Percentiles rank a stretch among this genome's conserved stretches.
Conservation (phyloP, 2,329 filamentous ascomycete species). For the Seiridium unicorne region DNA sequence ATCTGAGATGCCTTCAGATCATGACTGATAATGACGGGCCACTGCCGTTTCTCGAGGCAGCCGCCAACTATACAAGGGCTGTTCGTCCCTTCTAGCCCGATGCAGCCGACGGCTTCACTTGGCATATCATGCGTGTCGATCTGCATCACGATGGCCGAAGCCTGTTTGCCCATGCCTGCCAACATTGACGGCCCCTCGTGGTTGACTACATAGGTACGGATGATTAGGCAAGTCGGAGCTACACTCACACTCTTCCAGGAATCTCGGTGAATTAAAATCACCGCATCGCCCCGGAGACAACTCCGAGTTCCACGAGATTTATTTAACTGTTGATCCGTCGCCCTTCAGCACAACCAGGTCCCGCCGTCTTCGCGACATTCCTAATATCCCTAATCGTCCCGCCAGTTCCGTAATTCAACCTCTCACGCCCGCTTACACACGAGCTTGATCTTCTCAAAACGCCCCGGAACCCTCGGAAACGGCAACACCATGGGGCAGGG, state of each 20-base stretch:
- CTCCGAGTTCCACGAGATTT: no score
- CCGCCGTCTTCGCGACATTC: no score
- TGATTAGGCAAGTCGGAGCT: background rate
- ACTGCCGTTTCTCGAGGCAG: background rate
- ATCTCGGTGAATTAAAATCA: no score
- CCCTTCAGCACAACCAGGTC: no score
- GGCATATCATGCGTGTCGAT: background rate
- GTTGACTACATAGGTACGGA: background rate
- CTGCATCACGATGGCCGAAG: background rate
- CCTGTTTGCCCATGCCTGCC: background rate
- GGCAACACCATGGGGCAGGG: conserved; percentile 39
- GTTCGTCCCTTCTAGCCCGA: no score
- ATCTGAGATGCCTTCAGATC: no score
- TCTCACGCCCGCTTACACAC: background rate
- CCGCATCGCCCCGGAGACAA: no score
- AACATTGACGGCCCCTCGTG: background rate
- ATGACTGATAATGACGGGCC: background rate
- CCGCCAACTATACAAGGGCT: no score
- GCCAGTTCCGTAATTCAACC: background rate
- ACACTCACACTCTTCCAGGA: no score
- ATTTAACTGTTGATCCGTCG: no score
- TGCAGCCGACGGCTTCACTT: background rate
- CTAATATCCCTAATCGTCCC: no score
- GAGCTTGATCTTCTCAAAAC: no score
- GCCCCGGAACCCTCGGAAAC: background rate